phyloP scores from a whole-genome alignment of 192 early-diverging fungal genomes.

The Coemansia sp. region DNA sequence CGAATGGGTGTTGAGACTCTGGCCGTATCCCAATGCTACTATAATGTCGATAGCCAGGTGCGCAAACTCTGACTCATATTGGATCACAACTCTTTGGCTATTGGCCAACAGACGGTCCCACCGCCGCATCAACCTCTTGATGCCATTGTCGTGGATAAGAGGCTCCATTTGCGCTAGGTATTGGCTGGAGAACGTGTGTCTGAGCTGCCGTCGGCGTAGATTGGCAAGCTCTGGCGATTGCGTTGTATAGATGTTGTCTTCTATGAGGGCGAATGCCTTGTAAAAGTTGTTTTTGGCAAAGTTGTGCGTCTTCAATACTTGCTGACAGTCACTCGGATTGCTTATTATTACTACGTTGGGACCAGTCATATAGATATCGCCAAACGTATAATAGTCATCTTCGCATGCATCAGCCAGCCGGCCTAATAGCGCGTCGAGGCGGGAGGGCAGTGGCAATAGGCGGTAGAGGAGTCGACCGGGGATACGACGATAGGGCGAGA shows the following conservation, averaged over 20 bases:
- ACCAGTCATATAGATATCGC: slow-evolving; percentile 32
- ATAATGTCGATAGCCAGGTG: slow-evolving; percentile 29
- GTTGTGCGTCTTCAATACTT: slow-evolving; percentile 19
- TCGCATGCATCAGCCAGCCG: slow-evolving; percentile 14
- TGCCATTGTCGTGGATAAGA: slow-evolving; percentile 19
- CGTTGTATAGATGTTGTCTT: slow-evolving; percentile 29
- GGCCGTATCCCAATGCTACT: slow-evolving; percentile 30
- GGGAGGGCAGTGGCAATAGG: neutral
- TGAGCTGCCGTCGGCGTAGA: slow-evolving; percentile 17
- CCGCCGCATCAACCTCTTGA: slow-evolving; percentile 14
- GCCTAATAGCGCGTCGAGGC: slow-evolving; percentile 7
- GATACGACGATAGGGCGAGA: neutral
- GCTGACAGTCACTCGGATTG: slow-evolving; percentile 22
- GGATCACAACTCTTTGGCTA: neutral
- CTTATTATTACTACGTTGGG: slow-evolving; percentile 28
- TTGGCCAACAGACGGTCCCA: slow-evolving; percentile 11
- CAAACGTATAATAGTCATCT: slow-evolving; percentile 24
- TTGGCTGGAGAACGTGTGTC: neutral
- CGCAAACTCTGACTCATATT: slow-evolving; percentile 26
- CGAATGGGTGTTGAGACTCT: slow-evolving; percentile 18
- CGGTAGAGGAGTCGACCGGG: neutral
- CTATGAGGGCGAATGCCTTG: slow-evolving; percentile 16
- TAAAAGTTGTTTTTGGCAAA: slow-evolving; percentile 36
- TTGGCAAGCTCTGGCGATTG: slow-evolving; percentile 20
- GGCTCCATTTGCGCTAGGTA: slow-evolving; percentile 29